A percentile compares a stretch with the other conserved stretches of the same genome.
These are phyloP conservation scores for Saccharomycopsis fermentans DNA, from an alignment of 805 yeast species.

Conservation along the genomic window DNA sequence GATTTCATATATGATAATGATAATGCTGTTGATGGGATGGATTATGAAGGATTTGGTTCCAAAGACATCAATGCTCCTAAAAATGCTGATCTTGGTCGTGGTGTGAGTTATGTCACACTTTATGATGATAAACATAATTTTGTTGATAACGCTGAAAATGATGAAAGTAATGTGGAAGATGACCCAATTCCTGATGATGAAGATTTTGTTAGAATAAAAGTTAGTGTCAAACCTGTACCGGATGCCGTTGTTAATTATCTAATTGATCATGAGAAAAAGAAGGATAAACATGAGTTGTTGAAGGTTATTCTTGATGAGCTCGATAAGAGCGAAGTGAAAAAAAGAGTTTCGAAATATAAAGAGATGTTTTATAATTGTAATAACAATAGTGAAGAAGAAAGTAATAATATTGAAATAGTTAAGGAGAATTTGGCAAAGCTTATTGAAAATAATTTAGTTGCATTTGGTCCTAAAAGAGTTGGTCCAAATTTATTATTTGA, in stretches of 20 bases:
- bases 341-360: conserved; percentile 11
- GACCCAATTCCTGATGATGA: background rate
- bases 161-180: conserved; percentile 21
- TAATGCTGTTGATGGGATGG: background rate
- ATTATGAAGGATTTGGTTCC: conserved; percentile 9
- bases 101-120: conserved; percentile 34
- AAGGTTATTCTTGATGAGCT: conserved; percentile 11
- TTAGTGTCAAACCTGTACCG: conserved; percentile 48
- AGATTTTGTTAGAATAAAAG: conserved; percentile 25
- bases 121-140: conserved; percentile 21
- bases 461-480: conserved; percentile 67
- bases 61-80: conserved; percentile 41
- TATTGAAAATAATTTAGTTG: conserved; percentile 34
- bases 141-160: conserved; percentile 22
- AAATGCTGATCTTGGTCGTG: conserved; percentile 33
- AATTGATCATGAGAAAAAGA: conserved; percentile 31
- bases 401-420: background rate
- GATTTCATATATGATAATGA: background rate
- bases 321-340: background rate
- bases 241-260: conserved; percentile 39
- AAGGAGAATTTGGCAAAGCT: conserved; percentile 20
- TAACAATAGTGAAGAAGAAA: conserved; percentile 8
- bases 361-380: conserved; percentile 20
- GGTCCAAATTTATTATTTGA: conserved; percentile 74
- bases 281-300: conserved; percentile 16